Evolutionary conservation across 2,329 filamentous ascomycete genomes (phyloP).

Genomic region (Hypoxylon sp.): DNA sequence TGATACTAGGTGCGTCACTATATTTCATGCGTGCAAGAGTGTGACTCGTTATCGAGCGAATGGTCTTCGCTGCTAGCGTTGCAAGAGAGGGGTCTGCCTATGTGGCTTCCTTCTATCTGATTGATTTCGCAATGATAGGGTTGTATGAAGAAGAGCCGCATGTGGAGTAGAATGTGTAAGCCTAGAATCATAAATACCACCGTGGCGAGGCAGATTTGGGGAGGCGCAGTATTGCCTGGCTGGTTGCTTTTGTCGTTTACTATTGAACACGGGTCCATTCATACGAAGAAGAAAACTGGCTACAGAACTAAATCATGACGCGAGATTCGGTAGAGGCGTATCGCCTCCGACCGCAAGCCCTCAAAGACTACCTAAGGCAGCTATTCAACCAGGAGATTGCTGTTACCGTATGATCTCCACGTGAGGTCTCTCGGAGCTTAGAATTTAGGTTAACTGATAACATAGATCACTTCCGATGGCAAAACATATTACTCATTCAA

Average conservation of each 20-base stretch:
- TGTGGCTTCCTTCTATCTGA: not conserved
- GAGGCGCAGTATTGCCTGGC: constrained; percentile 1
- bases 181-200: constrained; percentile 15
- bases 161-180: constrained; percentile 3
- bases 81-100: constrained; percentile 8
- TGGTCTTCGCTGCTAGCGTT: not conserved
- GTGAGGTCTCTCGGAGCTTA: not conserved
- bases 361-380: constrained; percentile 17
- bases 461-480: constrained; percentile 14
- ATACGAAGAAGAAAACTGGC: constrained; percentile 1
- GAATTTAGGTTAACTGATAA: constrained; percentile 13
- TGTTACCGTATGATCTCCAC: constrained; percentile 18
- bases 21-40: constrained; percentile 16
- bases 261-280: not conserved
- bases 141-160: constrained; percentile 24
- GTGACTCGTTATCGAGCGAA: constrained; percentile 20
- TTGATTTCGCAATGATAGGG: not conserved
- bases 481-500: constrained; percentile 21
- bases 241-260: not conserved
- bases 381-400: constrained; percentile 19
- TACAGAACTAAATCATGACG: constrained; percentile 7
- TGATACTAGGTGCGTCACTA: constrained; percentile 1
- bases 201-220: constrained; percentile 22
- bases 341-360: constrained; percentile 21
- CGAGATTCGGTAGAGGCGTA: constrained; percentile 26